phyloP scores from a whole-genome alignment of 768 basidiomycete species.

The Suillus tomentosus region DNA sequence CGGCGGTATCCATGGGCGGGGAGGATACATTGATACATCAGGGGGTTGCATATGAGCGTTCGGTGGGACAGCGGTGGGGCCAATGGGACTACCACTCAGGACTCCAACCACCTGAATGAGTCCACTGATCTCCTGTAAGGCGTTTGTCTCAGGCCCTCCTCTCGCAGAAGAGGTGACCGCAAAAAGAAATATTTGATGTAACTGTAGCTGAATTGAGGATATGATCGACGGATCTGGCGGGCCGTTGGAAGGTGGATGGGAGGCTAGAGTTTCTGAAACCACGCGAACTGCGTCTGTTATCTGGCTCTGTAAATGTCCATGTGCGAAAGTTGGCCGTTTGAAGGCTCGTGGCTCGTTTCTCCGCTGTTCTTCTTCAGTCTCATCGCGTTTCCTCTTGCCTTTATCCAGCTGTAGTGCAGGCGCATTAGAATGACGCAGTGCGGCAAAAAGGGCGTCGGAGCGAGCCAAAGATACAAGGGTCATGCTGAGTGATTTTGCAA shows the following conservation, averaged over 20 bases:
- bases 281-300: conserved; percentile 61
- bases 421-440: conserved; percentile 63
- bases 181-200: conserved; percentile 80
- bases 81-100: conserved; percentile 75
- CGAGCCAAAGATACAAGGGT: conserved; percentile 65
- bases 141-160: conserved; percentile 53
- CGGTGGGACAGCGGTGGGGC: conserved; percentile 38
- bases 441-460: conserved; percentile 66
- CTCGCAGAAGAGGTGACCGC: conserved; percentile 67
- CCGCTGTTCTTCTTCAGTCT: conserved; percentile 37
- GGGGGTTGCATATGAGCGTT: conserved; percentile 26
- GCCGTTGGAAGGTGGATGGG: conserved; percentile 37
- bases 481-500: conserved; percentile 60
- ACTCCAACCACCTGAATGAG: conserved; percentile 83
- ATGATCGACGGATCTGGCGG: conserved; percentile 59
- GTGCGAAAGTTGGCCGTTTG: conserved; percentile 51
- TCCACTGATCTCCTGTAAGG: conserved; percentile 76
- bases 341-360: conserved; percentile 29
- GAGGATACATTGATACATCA: conserved; percentile 36
- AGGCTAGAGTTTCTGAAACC: conserved; percentile 51
- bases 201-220: conserved; percentile 67
- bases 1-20: conserved; percentile 33
- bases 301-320: conserved; percentile 53
- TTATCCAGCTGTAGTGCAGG: conserved; percentile 63
- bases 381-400: conserved; percentile 77